Evolutionary conservation across 2,329 filamentous ascomycete genomes (phyloP), one percentile per base, ranked within the genome.

Genomic region (Eutypa lata): DNA sequence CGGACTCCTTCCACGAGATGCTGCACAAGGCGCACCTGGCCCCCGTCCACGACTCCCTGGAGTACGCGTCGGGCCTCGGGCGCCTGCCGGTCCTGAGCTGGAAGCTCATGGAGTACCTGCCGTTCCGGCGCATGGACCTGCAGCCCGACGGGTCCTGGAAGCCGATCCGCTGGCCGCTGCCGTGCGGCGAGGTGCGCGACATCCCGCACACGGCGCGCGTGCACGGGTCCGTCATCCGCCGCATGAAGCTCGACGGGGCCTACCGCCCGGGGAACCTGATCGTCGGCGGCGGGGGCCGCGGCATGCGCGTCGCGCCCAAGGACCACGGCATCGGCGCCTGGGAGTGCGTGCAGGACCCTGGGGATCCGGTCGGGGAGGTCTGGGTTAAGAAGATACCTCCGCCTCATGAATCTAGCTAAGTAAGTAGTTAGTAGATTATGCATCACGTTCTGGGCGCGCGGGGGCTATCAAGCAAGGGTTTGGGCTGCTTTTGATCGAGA

Each of bases 231-330:
- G 90, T 90, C 0, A 84, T 94, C 53, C 81, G 82, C 18, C 80
- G 90, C 7, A 87, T 94, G 84, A 68, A 83, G 46, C 69, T 73
- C 7, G 80, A 91, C 54, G 65, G 76, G 1, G 73, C 61, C 0
- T 94, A 93, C 62, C 78, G 90, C 0, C 90, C 90, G 0, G 90
- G 90, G 0, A 94, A 94, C 56, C 68, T 94, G 50, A 91, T 94
- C 55, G 71, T 92, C 2, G 90, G 90, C 0, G 90, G 90, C 1
- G 90, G 90, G 16, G 90, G 90, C 0, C 75, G 89, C 28, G 90
- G 89, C 1, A 75, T 84, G 1, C 76, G 82, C 24, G 72, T 62
- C 8, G 89, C 89, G 1, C 84, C 87, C 0, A 63, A 76, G 7
- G 70, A 83, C 26, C 70, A 80, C 53, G 88, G 88, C 0, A 90